Evolutionary conservation across 2,329 filamentous ascomycete species (phyloP), one percentile per base, ranked within the genome.

Genomic region (Exophiala alcalophila): DNA sequence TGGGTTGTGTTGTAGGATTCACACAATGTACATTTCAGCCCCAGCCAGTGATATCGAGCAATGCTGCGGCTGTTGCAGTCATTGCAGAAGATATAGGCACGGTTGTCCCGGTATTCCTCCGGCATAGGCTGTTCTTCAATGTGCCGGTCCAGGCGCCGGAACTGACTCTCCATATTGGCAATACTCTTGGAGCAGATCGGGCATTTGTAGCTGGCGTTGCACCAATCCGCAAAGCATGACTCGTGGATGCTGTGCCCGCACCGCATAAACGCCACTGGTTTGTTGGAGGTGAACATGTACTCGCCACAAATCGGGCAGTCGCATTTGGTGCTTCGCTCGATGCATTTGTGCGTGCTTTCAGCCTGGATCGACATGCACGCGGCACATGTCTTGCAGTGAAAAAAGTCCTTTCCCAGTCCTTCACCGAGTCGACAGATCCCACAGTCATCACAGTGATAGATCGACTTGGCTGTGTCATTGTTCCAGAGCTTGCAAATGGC

Each of bases 231-330:
- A 60, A 94, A 92, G 66, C 92, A 98, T 45, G 79, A 80, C 57
- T 85, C 83, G 65, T 98, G 92, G 61, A 98, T 94, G 59, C 91
- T 94, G 63, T 98, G 92, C 2, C 92, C 92, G 63, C 92, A 98
- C 26, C 81, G 79, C 85, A 98, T 92, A 59, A 94, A 94, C 15
- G 95, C 88, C 5, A 97, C 89, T 0, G 86, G 82, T 41, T 82
- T 81, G 2, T 86, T 84, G 6, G 91, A 95, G 2, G 86, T 94
- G 64, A 97, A 97, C 73, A 98, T 86, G 62, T 95, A 95, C 47
- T 96, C 90, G 52, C 90, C 85, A 64, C 92, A 98, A 43, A 98
- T 95, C 4, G 92, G 92, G 63, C 92, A 98, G 61, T 97, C 85
- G 60, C 89, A 94, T 61, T 98, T 90, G 21, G 88, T 95, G 6